These are phyloP conservation scores for Saturnispora gosingensis DNA, from an alignment of 805 yeast genomes.

Conservation along the genomic window DNA sequence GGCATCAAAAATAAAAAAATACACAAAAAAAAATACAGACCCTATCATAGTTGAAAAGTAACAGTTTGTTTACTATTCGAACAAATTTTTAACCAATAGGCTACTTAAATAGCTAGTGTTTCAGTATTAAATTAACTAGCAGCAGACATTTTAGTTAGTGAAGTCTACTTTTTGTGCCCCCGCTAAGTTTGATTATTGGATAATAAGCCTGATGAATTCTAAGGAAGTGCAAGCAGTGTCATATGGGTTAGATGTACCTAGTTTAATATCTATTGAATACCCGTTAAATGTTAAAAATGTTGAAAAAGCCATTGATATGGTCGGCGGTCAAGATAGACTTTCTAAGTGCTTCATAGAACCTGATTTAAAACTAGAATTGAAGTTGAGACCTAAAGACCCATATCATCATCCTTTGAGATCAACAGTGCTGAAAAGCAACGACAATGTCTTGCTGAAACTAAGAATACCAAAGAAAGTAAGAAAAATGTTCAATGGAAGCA, in stretches of 20 bases:
- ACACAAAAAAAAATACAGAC: not conserved
- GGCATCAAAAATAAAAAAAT: not conserved
- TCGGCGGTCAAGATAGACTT: constrained; percentile 51
- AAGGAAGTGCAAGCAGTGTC: constrained; percentile 18
- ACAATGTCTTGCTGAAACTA: constrained; percentile 50
- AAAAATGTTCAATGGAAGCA: constrained; percentile 32
- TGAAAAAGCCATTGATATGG: constrained; percentile 53
- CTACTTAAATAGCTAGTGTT: not conserved
- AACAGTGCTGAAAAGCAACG: constrained; percentile 36
- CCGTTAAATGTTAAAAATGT: constrained; percentile 63
- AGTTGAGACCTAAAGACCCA: constrained; percentile 27
- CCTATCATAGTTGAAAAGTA: not conserved
- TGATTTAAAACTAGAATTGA: constrained; percentile 22
- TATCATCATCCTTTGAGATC: constrained; percentile 56
- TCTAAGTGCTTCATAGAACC: constrained; percentile 33
- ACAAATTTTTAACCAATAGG: not conserved
- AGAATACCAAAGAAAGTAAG: constrained; percentile 49
- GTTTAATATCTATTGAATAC: constrained; percentile 64
- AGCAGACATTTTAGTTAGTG: not conserved
- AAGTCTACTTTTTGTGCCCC: not conserved
- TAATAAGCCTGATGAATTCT: constrained; percentile 1
- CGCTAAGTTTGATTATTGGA: not conserved
- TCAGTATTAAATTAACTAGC: not conserved
- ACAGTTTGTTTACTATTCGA: not conserved
- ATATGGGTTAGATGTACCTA: constrained; percentile 62